phyloP scores from a whole-genome alignment of 2,329 filamentous ascomycete species.

The Sordariomycetes sp. region DNA sequence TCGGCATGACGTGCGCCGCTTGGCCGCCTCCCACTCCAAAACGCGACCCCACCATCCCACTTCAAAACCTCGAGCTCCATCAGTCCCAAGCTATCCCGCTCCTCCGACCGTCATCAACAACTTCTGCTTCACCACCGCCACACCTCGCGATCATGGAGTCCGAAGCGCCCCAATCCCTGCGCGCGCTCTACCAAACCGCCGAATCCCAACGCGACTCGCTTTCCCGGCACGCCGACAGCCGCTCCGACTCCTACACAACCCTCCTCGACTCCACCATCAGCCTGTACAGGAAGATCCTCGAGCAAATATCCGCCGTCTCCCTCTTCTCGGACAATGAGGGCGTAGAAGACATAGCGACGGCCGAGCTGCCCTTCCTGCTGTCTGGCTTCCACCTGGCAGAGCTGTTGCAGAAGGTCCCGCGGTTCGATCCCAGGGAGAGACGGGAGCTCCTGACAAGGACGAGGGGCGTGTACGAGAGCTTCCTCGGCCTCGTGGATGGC shows the following conservation, averaged over 20 bases:
- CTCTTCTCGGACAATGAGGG: constrained; percentile 89
- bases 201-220: constrained; percentile 46
- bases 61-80: no score
- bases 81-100: no score
- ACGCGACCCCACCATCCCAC: no score
- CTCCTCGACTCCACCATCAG: constrained; percentile 58
- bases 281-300: constrained; percentile 64
- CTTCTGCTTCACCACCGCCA: no score
- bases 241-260: constrained; percentile 56
- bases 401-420: constrained; percentile 59
- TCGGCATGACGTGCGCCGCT: no score
- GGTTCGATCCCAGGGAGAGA: constrained; percentile 44
- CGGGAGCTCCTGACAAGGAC: constrained; percentile 53
- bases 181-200: constrained; percentile 38
- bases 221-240: constrained; percentile 55
- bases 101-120: no score
- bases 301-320: constrained; percentile 59
- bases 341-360: constrained; percentile 76
- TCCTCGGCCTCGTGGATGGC: constrained; percentile 65
- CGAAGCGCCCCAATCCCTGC: constrained; percentile 39
- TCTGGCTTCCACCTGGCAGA: constrained; percentile 74
- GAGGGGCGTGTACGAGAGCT: constrained; percentile 66
- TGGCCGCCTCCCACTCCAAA: no score
- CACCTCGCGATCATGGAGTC: constrained; percentile 19
- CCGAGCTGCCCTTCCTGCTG: constrained; percentile 78